These are phyloP conservation scores for Phytophthora pisi DNA, from an alignment of 352 stramenopile genomes.

Conservation along the genomic window DNA sequence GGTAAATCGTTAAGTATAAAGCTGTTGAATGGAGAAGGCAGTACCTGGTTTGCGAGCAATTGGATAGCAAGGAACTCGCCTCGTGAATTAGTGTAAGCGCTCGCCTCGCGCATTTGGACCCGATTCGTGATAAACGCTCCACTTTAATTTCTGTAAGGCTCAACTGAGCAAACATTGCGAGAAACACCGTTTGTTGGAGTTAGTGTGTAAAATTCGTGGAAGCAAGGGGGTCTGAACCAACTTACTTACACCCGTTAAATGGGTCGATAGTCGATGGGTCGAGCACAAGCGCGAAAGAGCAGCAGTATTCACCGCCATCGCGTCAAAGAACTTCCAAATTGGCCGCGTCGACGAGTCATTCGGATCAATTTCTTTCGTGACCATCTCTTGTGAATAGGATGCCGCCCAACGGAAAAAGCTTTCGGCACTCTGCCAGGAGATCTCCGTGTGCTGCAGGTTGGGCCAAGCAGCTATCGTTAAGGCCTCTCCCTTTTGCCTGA, in stretches of 20 bases:
- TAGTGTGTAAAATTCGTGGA: background rate
- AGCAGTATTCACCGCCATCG: background rate
- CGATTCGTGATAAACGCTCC: constrained; percentile 43
- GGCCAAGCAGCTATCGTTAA: constrained; percentile 15
- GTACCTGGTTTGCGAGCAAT: constrained; percentile 29
- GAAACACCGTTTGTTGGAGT: background rate
- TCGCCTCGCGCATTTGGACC: constrained; percentile 45
- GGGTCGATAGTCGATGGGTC: constrained; percentile 36
- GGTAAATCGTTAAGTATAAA: background rate
- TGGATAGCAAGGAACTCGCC: constrained; percentile 5
- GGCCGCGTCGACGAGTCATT: constrained; percentile 6
- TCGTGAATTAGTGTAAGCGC: constrained; percentile 34
- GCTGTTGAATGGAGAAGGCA: background rate
- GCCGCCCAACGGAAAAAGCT: constrained; percentile 31
- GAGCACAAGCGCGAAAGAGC: constrained; percentile 33
- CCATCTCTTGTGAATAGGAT: constrained; percentile 5
- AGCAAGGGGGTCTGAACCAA: background rate
- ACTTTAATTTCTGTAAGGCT: constrained; percentile 43
- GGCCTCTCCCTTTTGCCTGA: constrained; percentile 13
- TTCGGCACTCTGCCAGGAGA: constrained; percentile 35
- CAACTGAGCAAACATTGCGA: constrained; percentile 32
- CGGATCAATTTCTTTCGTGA: background rate
- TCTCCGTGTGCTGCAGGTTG: constrained; percentile 37
- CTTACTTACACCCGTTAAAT: constrained; percentile 37
- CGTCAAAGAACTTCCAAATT: constrained; percentile 32